phyloP scores from a whole-genome alignment of 2,329 filamentous ascomycete genomes.

The Scedosporium dehoogii region DNA sequence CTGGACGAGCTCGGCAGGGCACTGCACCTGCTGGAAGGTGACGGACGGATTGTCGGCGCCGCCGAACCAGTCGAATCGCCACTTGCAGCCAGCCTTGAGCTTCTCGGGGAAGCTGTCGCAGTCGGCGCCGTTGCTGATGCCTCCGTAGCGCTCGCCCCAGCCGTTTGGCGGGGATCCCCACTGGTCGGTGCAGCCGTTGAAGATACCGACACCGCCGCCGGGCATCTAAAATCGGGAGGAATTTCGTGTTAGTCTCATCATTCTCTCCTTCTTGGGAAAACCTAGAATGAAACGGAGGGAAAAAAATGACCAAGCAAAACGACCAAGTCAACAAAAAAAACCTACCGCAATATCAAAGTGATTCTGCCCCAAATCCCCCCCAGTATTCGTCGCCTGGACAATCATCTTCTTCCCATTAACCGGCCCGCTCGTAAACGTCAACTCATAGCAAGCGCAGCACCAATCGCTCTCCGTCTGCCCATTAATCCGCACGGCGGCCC shows the following conservation, averaged over 20 bases:
- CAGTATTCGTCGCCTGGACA: conserved; percentile 55
- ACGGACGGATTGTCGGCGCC: conserved; percentile 48
- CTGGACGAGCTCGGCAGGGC: conserved; percentile 36
- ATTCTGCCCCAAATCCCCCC: conserved; percentile 42
- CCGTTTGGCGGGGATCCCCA: conserved; percentile 35
- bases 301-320: not conserved
- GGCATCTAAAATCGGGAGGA: conserved; percentile 27
- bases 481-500: conserved; percentile 47
- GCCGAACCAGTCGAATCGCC: conserved; percentile 56
- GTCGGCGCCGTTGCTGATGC: conserved; percentile 37
- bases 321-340: not conserved
- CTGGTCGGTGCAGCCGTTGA: conserved; percentile 33
- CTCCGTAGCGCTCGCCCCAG: conserved; percentile 51
- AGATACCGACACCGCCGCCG: conserved; percentile 45
- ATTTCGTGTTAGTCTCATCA: not conserved
- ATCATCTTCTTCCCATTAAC: conserved; percentile 52
- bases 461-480: conserved; percentile 48
- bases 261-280: not conserved
- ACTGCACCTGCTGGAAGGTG: conserved; percentile 44
- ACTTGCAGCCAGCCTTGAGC: conserved; percentile 48
- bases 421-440: conserved; percentile 41
- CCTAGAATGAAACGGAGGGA: not conserved
- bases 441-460: conserved; percentile 58
- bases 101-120: conserved; percentile 42
- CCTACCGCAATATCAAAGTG: conserved; percentile 42